These are phyloP conservation scores for Annulohypoxylon nitens DNA, from an alignment of 495 filamentous ascomycete species.

Conservation along the genomic window DNA sequence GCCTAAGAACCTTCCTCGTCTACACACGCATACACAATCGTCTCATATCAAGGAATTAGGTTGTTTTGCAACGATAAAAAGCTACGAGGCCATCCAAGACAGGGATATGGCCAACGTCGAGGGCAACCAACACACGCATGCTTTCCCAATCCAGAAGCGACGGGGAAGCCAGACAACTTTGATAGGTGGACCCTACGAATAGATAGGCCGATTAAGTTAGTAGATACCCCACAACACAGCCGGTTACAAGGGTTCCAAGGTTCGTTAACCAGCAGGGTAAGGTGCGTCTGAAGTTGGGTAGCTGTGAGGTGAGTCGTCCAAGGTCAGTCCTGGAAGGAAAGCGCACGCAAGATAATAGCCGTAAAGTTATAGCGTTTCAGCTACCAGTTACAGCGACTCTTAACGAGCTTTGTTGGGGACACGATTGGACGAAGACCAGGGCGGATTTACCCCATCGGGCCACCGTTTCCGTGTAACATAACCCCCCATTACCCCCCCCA, in stretches of 20 bases:
- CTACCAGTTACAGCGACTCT: slow-evolving; percentile 2
- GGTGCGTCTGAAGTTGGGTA: neutral
- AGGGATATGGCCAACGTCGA: neutral
- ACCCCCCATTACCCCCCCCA: slow-evolving; percentile 3
- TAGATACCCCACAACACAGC: neutral
- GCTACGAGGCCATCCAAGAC: neutral
- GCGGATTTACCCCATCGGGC: slow-evolving; percentile 28
- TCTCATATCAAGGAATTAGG: slow-evolving; percentile 5
- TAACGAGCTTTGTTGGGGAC: slow-evolving; percentile 3
- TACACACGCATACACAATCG: neutral
- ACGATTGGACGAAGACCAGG: slow-evolving; percentile 21
- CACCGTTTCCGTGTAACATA: slow-evolving; percentile 34
- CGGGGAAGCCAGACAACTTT: neutral
- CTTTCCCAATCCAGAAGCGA: slow-evolving; percentile 4
- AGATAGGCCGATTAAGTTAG: slow-evolving; percentile 26
- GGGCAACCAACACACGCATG: neutral
- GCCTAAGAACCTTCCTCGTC: slow-evolving; percentile 4
- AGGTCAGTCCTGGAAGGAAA: neutral
- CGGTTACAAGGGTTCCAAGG: neutral
- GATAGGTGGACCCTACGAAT: slow-evolving; percentile 17
- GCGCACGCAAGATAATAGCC: neutral
- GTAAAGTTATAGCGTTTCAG: slow-evolving; percentile 36
- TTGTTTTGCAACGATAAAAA: slow-evolving; percentile 1
- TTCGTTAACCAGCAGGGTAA: slow-evolving; percentile 1
- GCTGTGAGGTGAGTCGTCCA: neutral